Evolutionary conservation across 2,329 filamentous ascomycete genomes (phyloP).

Genomic region (Nigrospora sphaerica): DNA sequence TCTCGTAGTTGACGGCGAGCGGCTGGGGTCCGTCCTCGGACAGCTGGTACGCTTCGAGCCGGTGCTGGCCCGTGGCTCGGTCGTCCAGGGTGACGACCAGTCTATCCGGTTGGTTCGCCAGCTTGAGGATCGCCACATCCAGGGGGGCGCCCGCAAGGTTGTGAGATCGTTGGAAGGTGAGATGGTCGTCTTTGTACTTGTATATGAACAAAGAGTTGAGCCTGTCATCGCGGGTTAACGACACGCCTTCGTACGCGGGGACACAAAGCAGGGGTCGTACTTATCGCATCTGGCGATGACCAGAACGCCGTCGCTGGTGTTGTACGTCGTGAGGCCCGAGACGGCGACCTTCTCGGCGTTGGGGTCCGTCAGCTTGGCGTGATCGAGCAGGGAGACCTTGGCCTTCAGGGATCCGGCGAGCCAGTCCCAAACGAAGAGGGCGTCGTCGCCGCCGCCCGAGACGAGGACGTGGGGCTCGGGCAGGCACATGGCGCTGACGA

Average conservation of each 20-base stretch:
- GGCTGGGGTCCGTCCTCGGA: no score
- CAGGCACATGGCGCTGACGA: constrained; percentile 71
- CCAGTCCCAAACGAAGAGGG: constrained; percentile 83
- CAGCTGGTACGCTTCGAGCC: constrained; percentile 1
- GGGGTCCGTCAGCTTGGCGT: constrained; percentile 25
- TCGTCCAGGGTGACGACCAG: constrained; percentile 28
- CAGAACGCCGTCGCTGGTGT: constrained; percentile 17
- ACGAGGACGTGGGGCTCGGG: constrained; percentile 60
- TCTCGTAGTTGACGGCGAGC: no score
- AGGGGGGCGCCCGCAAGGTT: no score
- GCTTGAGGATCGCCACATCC: background rate
- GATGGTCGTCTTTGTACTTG: constrained; percentile 37
- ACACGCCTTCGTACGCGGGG: no score
- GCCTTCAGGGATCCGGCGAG: constrained; percentile 43
- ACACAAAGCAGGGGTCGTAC: constrained; percentile 24
- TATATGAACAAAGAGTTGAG: constrained; percentile 61
- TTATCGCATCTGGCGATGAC: constrained; percentile 36
- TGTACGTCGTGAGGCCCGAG: constrained; percentile 29
- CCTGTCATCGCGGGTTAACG: constrained; percentile 19
- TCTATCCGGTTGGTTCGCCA: constrained; percentile 10
- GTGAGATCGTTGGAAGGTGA: constrained; percentile 25
- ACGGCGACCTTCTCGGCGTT: constrained; percentile 38
- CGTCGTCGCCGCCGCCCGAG: constrained; percentile 79
- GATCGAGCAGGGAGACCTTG: constrained; percentile 43
- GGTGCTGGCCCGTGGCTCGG: constrained; percentile 6